Conservation (phyloP, 768 basidiomycete species). For the Kwoniella europaea region DNA sequence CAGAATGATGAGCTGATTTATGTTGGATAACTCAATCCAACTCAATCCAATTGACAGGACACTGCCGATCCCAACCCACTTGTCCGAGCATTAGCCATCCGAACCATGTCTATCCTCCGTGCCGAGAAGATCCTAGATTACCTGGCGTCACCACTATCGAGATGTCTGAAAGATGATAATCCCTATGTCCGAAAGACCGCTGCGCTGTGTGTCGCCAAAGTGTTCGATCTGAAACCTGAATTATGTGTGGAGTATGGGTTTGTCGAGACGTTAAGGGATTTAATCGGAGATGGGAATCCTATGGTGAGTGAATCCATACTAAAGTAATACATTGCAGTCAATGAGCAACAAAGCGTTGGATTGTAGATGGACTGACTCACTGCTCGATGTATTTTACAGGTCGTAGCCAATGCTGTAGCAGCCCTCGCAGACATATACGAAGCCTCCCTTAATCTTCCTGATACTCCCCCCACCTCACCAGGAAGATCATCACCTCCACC, state of each 20-base stretch:
- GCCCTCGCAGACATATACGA: constrained; percentile 90
- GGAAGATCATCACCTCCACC: constrained; percentile 37
- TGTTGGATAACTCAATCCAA: constrained; percentile 37
- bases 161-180: constrained; percentile 90
- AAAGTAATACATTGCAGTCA: background rate
- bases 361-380: constrained; percentile 5
- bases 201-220: constrained; percentile 92
- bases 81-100: constrained; percentile 91
- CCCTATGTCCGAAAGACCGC: constrained; percentile 99
- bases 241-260: constrained; percentile 94
- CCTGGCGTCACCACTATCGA: constrained; percentile 90
- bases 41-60: constrained; percentile 65
- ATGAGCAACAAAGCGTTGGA: no score
- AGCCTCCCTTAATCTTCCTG: constrained; percentile 60
- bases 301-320: constrained; percentile 67
- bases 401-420: constrained; percentile 94
- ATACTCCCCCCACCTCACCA: constrained; percentile 33
- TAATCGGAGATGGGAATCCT: constrained; percentile 94
- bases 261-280: constrained; percentile 81
- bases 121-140: constrained; percentile 99
- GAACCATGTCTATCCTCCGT: constrained; percentile 95
- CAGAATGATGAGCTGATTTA: background rate
- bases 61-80: constrained; percentile 96
- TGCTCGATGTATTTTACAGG: constrained; percentile 62
- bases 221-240: constrained; percentile 96